Percentiles rank a stretch among this genome's conserved stretches.
These are phyloP conservation scores for Penicillium decumbens DNA, from an alignment of 2,329 filamentous ascomycete genomes.

Conservation along the genomic window DNA sequence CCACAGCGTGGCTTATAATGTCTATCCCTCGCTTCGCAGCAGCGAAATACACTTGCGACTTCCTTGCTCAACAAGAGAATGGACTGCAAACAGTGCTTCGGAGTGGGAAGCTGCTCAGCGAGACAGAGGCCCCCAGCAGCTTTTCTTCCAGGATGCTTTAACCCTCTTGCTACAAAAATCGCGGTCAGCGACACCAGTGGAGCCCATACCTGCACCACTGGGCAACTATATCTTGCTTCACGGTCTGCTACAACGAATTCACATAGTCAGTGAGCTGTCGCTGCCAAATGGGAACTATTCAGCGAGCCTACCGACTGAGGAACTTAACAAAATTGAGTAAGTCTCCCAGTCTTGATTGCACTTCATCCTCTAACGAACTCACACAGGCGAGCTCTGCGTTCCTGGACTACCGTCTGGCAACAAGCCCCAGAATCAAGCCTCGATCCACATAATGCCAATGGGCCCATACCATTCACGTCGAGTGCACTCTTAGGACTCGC, in stretches of 20 bases:
- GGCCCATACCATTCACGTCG: conserved; percentile 34
- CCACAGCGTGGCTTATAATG: conserved; percentile 39
- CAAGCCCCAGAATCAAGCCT: conserved; percentile 35
- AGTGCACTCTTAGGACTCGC: conserved; percentile 31
- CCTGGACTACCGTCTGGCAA: conserved; percentile 37
- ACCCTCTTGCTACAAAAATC: conserved; percentile 31
- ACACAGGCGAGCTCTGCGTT: conserved; percentile 29
- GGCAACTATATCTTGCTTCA: conserved; percentile 70
- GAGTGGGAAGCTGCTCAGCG: conserved; percentile 33
- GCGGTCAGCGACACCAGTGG: conserved; percentile 24
- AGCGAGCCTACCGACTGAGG: conserved; percentile 30
- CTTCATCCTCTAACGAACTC: background rate
- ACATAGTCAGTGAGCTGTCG: conserved; percentile 32
- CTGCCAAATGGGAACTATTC: conserved; percentile 31
- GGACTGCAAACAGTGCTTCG: conserved; percentile 29
- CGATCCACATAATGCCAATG: conserved; percentile 33
- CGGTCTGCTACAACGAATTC: conserved; percentile 65
- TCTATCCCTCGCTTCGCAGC: conserved; percentile 36
- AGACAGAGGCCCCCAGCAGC: conserved; percentile 26
- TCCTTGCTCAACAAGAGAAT: conserved; percentile 37
- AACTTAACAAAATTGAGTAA: conserved; percentile 34
- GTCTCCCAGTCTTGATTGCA: background rate
- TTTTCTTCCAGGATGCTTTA: conserved; percentile 36
- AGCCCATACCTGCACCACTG: conserved; percentile 45
- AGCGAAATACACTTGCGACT: conserved; percentile 37